These are phyloP conservation scores for Pugionium cornutum DNA, from an alignment of 345 rosid genomes.

Conservation along the genomic window DNA sequence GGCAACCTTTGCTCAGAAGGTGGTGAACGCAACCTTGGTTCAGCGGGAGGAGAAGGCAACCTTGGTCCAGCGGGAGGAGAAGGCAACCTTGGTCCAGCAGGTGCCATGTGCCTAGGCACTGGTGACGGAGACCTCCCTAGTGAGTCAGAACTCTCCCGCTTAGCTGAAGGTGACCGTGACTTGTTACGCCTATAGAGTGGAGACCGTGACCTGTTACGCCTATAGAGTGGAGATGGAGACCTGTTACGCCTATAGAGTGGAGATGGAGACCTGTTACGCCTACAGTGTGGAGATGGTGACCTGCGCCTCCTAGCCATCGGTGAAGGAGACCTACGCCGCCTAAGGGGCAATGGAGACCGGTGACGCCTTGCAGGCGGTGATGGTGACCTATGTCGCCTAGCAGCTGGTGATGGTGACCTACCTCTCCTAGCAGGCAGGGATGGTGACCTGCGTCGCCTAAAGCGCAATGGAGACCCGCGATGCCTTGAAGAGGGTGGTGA, in stretches of 20 bases:
- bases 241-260: constrained; percentile 35
- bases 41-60: constrained; percentile 16
- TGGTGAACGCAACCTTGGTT: constrained; percentile 34
- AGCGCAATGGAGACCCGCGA: constrained; percentile 51
- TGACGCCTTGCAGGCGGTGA: constrained; percentile 33
- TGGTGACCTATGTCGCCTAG: constrained; percentile 42
- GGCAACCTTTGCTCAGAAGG: constrained; percentile 26
- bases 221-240: constrained; percentile 39
- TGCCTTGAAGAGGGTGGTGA: constrained; percentile 46
- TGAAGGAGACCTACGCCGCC: constrained; percentile 44
- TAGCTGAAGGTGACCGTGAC: constrained; percentile 38
- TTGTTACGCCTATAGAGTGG: constrained; percentile 41
- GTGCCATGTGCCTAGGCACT: constrained; percentile 18
- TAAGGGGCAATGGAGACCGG: constrained; percentile 36
- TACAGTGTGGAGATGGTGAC: constrained; percentile 48
- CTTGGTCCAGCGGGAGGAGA: constrained; percentile 10
- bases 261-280: constrained; percentile 41
- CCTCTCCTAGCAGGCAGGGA: constrained; percentile 36
- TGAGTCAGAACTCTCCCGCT: constrained; percentile 36
- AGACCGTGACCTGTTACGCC: constrained; percentile 46
- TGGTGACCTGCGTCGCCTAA: constrained; percentile 42
- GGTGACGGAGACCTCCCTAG: constrained; percentile 38
- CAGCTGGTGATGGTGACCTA: constrained; percentile 40
- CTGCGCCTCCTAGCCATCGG: constrained; percentile 35
- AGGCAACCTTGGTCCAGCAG: constrained; percentile 31